These are phyloP conservation scores for Pythium aquatile DNA, from an alignment of 352 stramenopile genomes.

Conservation along the genomic window DNA sequence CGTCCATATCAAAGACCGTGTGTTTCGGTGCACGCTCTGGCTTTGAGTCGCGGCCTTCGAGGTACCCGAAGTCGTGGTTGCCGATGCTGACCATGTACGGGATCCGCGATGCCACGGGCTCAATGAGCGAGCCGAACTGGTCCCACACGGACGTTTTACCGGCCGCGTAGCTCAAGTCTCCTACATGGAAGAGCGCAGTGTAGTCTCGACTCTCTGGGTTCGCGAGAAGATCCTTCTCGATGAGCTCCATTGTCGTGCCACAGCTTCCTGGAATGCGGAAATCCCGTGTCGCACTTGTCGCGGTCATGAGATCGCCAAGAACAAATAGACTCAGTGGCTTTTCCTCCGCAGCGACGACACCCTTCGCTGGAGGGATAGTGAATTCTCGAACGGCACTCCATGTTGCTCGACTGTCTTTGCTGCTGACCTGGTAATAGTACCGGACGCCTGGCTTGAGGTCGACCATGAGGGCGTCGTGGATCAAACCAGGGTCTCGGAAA, in stretches of 20 bases:
- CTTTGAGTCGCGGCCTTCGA: conserved; percentile 12
- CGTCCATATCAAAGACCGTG: conserved; percentile 21
- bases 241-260: conserved; percentile 19
- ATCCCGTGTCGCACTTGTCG: conserved; percentile 25
- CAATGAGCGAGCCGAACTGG: conserved; percentile 63
- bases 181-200: conserved; percentile 60
- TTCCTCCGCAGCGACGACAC: neutral
- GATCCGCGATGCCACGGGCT: conserved; percentile 57
- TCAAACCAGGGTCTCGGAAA: conserved; percentile 34
- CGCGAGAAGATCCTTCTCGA: conserved; percentile 29
- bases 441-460: conserved; percentile 20
- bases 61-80: conserved; percentile 43
- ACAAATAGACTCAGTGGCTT: conserved; percentile 26
- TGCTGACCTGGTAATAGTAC: conserved; percentile 33
- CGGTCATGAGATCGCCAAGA: conserved; percentile 27
- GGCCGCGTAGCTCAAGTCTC: conserved; percentile 67
- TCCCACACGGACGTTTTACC: conserved; percentile 70
- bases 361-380: conserved; percentile 13
- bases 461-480: conserved; percentile 33
- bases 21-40: neutral
- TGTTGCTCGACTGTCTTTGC: conserved; percentile 18
- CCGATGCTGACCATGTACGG: conserved; percentile 56
- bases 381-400: conserved; percentile 23
- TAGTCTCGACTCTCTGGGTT: conserved; percentile 29
- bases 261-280: conserved; percentile 6